Percentiles rank a stretch among this genome's conserved stretches.
These are phyloP conservation scores for Meira nashicola DNA, from an alignment of 1,284 basidiomycete genomes.

Conservation along the genomic window DNA sequence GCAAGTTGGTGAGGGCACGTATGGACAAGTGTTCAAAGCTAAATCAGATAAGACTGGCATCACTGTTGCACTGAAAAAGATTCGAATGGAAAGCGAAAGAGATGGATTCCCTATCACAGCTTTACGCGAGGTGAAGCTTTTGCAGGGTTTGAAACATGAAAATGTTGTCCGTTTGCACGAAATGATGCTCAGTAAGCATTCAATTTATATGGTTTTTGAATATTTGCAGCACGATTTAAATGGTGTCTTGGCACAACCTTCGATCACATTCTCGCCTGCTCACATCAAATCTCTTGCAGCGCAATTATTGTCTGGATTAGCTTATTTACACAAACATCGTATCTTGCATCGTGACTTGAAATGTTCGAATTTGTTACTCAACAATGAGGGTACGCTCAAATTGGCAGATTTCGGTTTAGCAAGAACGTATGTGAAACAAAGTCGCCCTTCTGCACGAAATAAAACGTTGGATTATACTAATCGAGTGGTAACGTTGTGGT, in stretches of 20 bases:
- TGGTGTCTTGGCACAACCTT: slow-evolving; percentile 84
- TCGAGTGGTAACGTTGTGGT: slow-evolving; percentile 98
- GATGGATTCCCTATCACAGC: slow-evolving; percentile 99
- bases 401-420: slow-evolving; percentile 98
- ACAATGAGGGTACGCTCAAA: slow-evolving; percentile 86
- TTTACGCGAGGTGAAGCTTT: slow-evolving; percentile 95
- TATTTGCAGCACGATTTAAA: slow-evolving; percentile 99
- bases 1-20: slow-evolving; percentile 97
- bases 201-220: slow-evolving; percentile 98
- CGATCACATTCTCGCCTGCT: slow-evolving; percentile 73
- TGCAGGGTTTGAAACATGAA: slow-evolving; percentile 81
- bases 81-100: slow-evolving; percentile 93
- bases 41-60: slow-evolving; percentile 69
- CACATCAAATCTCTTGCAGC: slow-evolving; percentile 90
- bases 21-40: slow-evolving; percentile 99
- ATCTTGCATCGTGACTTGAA: slow-evolving; percentile 98
- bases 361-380: slow-evolving; percentile 94
- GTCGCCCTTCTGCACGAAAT: slow-evolving; percentile 53
- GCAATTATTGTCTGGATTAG: slow-evolving; percentile 88
- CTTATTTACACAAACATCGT: slow-evolving; percentile 87
- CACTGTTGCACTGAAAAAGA: slow-evolving; percentile 88
- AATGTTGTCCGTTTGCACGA: slow-evolving; percentile 87
- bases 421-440: slow-evolving; percentile 78
- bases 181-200: slow-evolving; percentile 96
- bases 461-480: slow-evolving; percentile 91